phyloP scores from a whole-genome alignment of 495 filamentous ascomycete genomes.

The Xylaria longipes region DNA sequence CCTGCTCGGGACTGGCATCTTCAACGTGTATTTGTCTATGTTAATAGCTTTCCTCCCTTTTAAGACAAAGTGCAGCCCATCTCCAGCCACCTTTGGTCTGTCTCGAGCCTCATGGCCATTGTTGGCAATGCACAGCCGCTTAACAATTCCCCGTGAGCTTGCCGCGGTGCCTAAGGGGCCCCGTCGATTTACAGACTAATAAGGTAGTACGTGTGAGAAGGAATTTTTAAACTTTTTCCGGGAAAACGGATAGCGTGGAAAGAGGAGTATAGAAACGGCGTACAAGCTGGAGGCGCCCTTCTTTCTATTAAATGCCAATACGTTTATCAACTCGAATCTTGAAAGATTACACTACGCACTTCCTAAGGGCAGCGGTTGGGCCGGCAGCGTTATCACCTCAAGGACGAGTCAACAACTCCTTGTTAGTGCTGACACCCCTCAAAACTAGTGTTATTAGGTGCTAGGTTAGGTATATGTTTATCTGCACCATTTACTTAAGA shows the following conservation, averaged over 20 bases:
- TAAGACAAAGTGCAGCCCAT: not conserved
- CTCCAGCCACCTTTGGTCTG: not conserved
- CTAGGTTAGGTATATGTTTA: not conserved
- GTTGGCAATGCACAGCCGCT: not conserved
- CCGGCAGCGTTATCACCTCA: not conserved
- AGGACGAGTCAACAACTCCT: no score
- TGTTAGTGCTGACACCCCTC: no score
- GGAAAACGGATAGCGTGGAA: not conserved
- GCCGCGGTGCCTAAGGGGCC: no score
- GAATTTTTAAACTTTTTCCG: not conserved
- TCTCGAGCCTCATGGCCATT: not conserved
- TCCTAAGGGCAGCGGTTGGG: not conserved
- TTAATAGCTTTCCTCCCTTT: not conserved
- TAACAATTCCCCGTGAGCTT: no score
- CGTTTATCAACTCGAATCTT: not conserved
- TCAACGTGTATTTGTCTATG: not conserved
- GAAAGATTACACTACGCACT: not conserved
- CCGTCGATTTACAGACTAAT: no score
- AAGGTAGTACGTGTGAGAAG: not conserved
- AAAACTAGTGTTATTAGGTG: not conserved
- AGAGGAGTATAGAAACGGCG: not conserved
- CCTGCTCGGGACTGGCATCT: not conserved
- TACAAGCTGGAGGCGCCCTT: not conserved
- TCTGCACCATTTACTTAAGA: not conserved
- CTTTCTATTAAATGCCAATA: not conserved